Evolutionary conservation across 2,329 filamentous ascomycete genomes (phyloP), one percentile per base, ranked within the genome.

Genomic region (Colletotrichum sp.): DNA sequence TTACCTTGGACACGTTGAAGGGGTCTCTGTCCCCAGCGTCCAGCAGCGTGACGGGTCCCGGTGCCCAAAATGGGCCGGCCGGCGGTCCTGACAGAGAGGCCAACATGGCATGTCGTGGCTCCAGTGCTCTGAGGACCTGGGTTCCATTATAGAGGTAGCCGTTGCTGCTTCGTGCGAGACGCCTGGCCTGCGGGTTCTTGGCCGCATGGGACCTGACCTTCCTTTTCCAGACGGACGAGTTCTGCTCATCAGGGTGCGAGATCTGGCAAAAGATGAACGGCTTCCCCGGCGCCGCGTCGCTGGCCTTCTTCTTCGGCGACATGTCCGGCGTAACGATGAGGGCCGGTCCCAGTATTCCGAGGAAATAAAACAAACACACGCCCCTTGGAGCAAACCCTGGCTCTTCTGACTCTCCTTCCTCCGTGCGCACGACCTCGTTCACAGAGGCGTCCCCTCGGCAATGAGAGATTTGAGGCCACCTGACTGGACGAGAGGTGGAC

Each of bases 151-250:
- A 52, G 44, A 52, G 44, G 44, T 52, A 52, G n/a, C n/a, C 26
- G 18, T 24, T 28, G 32, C 26, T 77, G 57, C 68, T 64, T 64
- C 72, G 55, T 9, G 10, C n/a, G 16, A 22, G 59, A 10, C 71
- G 75, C 16, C 73, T 75, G 2, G 48, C 72, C 24, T 59, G 65
- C n/a, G 62, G 26, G 57, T 77, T 75, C 7, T 77, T 69, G 10
- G 80, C 79, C 2, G 79, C 80, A 16, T 80, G 79, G 3, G 79
- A 78, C 18, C 79, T 75, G 30, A 81, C 79, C 22, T 75, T 62
- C 18, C 63, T 72, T 18, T 71, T 76, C 69, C 77, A 76, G 1
- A 44, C 39, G 8, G 68, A 66, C 12, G 68, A 71, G 44, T 7
- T 52, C 44, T 52, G 44, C 13, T 79, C 77, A 55, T 24, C 60